Percentiles rank a stretch among this genome's conserved stretches.
These are phyloP conservation scores for Leccinellum luteum DNA, from an alignment of 768 basidiomycete genomes.

Conservation along the genomic window DNA sequence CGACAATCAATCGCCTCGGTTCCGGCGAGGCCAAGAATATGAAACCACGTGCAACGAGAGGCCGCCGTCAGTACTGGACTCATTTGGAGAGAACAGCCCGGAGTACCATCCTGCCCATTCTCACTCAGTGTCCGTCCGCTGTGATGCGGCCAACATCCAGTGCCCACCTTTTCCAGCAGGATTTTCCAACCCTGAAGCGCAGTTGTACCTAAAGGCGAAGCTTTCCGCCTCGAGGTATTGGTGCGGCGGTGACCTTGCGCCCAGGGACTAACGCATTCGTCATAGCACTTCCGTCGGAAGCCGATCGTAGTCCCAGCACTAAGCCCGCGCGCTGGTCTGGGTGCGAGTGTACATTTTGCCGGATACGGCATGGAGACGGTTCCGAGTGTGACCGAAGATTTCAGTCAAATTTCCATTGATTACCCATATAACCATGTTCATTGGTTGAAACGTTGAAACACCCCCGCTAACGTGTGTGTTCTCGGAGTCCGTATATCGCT, in stretches of 20 bases:
- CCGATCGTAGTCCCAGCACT: conserved; percentile 19
- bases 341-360: conserved; percentile 8
- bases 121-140: conserved; percentile 13
- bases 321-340: conserved; percentile 17
- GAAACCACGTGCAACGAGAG: conserved; percentile 19
- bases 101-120: conserved; percentile 6
- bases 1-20: conserved; percentile 28
- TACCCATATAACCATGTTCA: conserved; percentile 32
- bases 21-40: conserved; percentile 18
- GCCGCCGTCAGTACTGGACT: conserved; percentile 9
- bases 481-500: conserved; percentile 26
- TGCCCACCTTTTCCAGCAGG: conserved; percentile 13
- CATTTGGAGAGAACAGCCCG: conserved; percentile 12
- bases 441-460: conserved; percentile 18
- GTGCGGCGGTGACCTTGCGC: conserved; percentile 32
- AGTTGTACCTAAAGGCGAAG: conserved; percentile 33
- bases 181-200: conserved; percentile 32
- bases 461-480: conserved; percentile 28
- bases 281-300: conserved; percentile 28
- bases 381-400: conserved; percentile 20
- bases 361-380: conserved; percentile 16
- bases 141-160: conserved; percentile 13
- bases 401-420: conserved; percentile 26
- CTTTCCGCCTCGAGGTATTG: conserved; percentile 31
- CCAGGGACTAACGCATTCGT: conserved; percentile 27